Evolutionary conservation across 2,329 filamentous ascomycete species (phyloP), one percentile per base, ranked within the genome.

Genomic region (Botrytis medusae): DNA sequence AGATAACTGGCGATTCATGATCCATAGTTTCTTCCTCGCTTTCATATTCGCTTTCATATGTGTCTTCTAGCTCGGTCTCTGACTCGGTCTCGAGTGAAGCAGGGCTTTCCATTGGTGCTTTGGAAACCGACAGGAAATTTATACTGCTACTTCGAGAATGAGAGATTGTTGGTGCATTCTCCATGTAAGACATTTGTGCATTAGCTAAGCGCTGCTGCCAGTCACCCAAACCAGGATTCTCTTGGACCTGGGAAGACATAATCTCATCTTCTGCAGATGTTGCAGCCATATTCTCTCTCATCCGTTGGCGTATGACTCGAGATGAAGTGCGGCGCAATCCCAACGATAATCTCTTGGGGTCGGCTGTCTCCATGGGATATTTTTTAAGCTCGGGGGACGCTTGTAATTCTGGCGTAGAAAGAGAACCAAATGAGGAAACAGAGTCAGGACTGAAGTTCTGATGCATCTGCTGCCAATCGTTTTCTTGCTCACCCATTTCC

Each of bases 401-500:
- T 48, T 75, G 73, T 59, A 75, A 64, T 48, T 68, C 64, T 65
- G 78, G 77, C 25, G 78, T 77, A 70, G 77, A 72, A n/a, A 78
- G 76, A 42, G 77, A 76, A 64, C 77, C 74, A n/a, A 77, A 69
- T 29, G 70, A 69, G 48, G 77, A 79, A 57, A 77, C 74, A 20
- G 79, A 80, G 61, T 78, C 76, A 42, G 78, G 85, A 70, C 83
- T 82, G 59, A 90, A 79, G 54, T 86, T 85, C 40, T 85, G 82
- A 73, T 88, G 87, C 81, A 91, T 85, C 68, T 85, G 82, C 72
- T 87, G 85, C 90, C 89, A 91, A 76, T 87, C 85, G 71, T 84
- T 84, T 78, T 90, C 88, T 78, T 91, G 87, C 75, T 85, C 80
- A 0, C 86, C 87, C 85, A 91, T 88, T 79, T 92, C 90, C 74